Evolutionary conservation across 2,329 filamentous ascomycete genomes (phyloP), one percentile per base, ranked within the genome.

Genomic region (Dothiorella sarmentorum): DNA sequence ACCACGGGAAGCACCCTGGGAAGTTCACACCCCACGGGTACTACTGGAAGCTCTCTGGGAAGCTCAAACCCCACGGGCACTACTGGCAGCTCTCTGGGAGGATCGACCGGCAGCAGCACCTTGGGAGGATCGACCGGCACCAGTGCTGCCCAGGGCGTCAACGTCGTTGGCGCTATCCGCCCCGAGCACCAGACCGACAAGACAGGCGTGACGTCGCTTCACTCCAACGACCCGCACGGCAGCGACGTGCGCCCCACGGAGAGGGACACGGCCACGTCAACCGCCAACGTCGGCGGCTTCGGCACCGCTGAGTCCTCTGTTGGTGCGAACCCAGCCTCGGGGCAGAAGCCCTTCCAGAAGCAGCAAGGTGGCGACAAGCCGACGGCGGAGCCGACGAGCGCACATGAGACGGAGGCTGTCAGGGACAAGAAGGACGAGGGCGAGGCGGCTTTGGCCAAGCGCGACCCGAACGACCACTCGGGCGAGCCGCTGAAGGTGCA

Each of bases 291-390:
- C 7, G 61, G 59, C 11, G 61, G 57, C 27, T 60, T 55, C 49
- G 61, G 62, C 17, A 62, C 62, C 11, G 59, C 62, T n/a, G 62
- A 64, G 24, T 65, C 69, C 4, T 63, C 62, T 24, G 61, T 64
- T 3, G 60, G 64, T 31, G 65, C 59, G 3, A 58, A 64, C 35
- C 64, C 68, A 13, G 42, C 60, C 17, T 64, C 64, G 11, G 67
- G 61, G n/a, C 61, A 64, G 42, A 42, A 56, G 22, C 56, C 62
- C 10, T 60, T 42, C 6, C 61, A 64, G 7, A 72, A 73, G 52
- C 68, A 75, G 18, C 72, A 76, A 62, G 74, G 73, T 13, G 69
- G 68, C 18, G 70, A 71, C 53, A 55, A 63, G 7, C 72, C 71
- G 2, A 53, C 29, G 10, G 68, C 69, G 4, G 66, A 59, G 11